Evolutionary conservation across 257 asterid genomes (phyloP), one percentile per base, ranked within the genome.

Genomic region (Salvia miltiorrhiza): DNA sequence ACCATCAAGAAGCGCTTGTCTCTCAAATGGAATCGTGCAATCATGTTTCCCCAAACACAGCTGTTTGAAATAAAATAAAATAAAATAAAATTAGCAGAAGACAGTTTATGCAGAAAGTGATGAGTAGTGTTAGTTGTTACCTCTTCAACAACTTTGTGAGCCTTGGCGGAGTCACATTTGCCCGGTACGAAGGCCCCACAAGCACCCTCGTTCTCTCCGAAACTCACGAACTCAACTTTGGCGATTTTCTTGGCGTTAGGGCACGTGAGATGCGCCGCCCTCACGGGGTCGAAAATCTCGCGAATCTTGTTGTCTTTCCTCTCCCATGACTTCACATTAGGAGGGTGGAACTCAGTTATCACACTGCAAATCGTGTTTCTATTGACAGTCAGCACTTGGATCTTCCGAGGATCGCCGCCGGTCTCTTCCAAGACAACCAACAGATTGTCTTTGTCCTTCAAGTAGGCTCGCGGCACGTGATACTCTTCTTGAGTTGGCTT

Each of bases 401-500:
- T 86, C 11, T 65, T 78, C 2, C 41, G 62, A 0, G 94, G 96
- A 32, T 89, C 76, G 12, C 99, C 99, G 24, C 98, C 99, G 0
- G 82, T 78, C 75, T 94, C 99, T 56, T 94, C 99, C 0, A 90
- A 82, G 49, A 94, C 85, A 9, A 87, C 90, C 56, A 94, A 16
- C 0, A 89, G 75, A 41, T 94, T 94, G 3, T 69, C 69, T 26
- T 56, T 83, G 0, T 87, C 81, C 80, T 89, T 94, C 87, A 94
- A 67, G 72, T 60, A 87, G 1, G 90, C 80, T 74, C 99, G 76
- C 26, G 99, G 99, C 67, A 94, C 44, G 53, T 94, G 97, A 60
- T 94, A 93, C 98, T 89, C 97, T 30, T 82, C 77, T 80, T 94
- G 99, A 33, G 88, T 85, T 2, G 99, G 95, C 17, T 57, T 76